phyloP scores from a whole-genome alignment of 2,329 filamentous ascomycete species.

The Ilyonectria robusta region DNA sequence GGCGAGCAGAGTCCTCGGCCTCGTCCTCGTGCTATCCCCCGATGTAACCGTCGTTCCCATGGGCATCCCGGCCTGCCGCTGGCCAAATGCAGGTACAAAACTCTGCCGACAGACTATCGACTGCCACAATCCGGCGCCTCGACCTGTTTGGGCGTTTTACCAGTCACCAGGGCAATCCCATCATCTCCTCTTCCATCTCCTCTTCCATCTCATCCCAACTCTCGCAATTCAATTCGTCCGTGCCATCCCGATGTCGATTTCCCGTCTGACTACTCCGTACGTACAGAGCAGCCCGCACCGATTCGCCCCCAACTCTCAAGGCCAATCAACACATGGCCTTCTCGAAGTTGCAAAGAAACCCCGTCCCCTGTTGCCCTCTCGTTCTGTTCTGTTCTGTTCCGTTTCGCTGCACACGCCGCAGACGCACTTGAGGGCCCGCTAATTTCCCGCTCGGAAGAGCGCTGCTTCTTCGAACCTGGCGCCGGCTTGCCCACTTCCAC shows the following conservation, averaged over 20 bases:
- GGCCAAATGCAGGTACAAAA: conserved; percentile 28
- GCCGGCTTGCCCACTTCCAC: conserved; percentile 8
- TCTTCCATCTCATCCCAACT: neutral
- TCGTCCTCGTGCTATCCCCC: conserved; percentile 12
- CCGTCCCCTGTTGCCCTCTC: neutral
- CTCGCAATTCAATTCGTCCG: conserved; percentile 16
- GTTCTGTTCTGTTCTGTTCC: neutral
- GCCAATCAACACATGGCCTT: neutral
- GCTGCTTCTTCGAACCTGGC: conserved; percentile 10
- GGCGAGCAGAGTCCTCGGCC: neutral
- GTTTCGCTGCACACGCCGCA: conserved; percentile 12
- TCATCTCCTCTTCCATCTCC: neutral
- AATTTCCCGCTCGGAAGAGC: conserved; percentile 17
- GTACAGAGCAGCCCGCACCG: neutral
- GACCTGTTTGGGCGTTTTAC: conserved; percentile 14
- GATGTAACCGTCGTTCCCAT: conserved; percentile 24
- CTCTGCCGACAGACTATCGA: conserved; percentile 17
- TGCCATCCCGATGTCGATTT: conserved; percentile 27
- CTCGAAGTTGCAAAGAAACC: neutral
- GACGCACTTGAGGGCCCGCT: neutral
- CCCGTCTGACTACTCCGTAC: conserved; percentile 3
- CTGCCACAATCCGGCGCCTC: conserved; percentile 19
- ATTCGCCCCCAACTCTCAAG: neutral
- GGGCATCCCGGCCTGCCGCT: conserved; percentile 8
- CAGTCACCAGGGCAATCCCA: neutral